Evolutionary conservation across 768 basidiomycete species (phyloP), one percentile per base, ranked within the genome.

Genomic region (Glaciozyma martinii): DNA sequence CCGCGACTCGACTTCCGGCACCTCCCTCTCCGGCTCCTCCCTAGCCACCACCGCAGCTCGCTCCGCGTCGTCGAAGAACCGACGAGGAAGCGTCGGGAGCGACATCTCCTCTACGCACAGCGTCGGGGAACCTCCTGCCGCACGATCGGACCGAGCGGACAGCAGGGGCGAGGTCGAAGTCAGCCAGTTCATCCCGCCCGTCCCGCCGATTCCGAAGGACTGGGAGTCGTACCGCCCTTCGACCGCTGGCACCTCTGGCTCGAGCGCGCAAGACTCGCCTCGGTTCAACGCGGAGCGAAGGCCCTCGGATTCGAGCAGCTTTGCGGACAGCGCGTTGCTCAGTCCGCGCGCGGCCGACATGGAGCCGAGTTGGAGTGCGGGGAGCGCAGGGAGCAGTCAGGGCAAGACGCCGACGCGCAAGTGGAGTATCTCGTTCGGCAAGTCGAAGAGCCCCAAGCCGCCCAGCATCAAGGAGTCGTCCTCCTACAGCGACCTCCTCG

Each of bases 121-220:
- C 3, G 79, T 81, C 58, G 74, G 82, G 80, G 5, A 78, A 79
- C 32, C 80, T 80, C 58, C 78, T 84, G 66, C 86, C 85, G 68
- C 88, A 89, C 72, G 85, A 87, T 54, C 83, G 81, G 52, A 83
- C 84, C 59, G 83, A 80, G 29, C 79, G 86, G 61, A 83, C 82
- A 54, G 66, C 30, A 12, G 77, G 78, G 58, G 59, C 58, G 68
- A 82, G 81, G 68, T 82, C 80, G 56, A 88, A 10, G 52, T 42
- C 33, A 27, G 59, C 16, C 87, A 88, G 63, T 84, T 78, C 62
- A 92, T 95, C n/a, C 92, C 92, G 23, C 91, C 91, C 32, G 90
- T 94, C 5, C 92, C 91, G 43, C 92, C 91, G 44, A 79, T 95
- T 32, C 91, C 91, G 50, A 93, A 95, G 78, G 89, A 91, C 72